These are phyloP conservation scores for Nakazawaea ernobii DNA, from an alignment of 805 yeast species.

Conservation along the genomic window DNA sequence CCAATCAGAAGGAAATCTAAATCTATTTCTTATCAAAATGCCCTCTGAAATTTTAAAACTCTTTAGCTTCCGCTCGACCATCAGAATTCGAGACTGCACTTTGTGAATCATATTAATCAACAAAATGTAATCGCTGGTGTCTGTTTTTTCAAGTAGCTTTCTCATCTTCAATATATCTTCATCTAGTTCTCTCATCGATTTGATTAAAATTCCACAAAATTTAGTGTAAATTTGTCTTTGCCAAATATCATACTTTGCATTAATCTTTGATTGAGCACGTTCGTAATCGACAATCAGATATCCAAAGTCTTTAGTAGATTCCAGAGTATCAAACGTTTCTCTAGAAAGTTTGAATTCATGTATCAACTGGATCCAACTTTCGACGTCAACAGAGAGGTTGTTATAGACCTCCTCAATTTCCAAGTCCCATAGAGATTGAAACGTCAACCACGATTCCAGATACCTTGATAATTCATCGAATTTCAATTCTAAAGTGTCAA, in stretches of 20 bases:
- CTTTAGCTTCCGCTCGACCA: conserved; percentile 18
- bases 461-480: conserved; percentile 29
- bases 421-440: conserved; percentile 59
- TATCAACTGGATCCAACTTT: conserved; percentile 43
- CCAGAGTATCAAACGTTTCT: conserved; percentile 45
- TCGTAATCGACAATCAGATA: conserved; percentile 36
- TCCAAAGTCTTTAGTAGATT: conserved; percentile 34
- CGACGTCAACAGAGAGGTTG: conserved; percentile 28
- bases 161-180: conserved; percentile 27
- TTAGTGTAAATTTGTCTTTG: conserved; percentile 37
- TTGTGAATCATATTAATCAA: conserved; percentile 34
- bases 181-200: conserved; percentile 25
- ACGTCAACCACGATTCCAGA: conserved; percentile 43
- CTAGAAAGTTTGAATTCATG: conserved; percentile 38
- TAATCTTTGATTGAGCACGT: conserved; percentile 46
- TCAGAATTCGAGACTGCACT: conserved; percentile 17
- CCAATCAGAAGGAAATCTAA: conserved; percentile 48
- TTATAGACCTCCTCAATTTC: conserved; percentile 33
- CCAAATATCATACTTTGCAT: conserved; percentile 50
- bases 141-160: conserved; percentile 28
- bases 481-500: conserved; percentile 27
- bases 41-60: conserved; percentile 24
- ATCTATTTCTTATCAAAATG: conserved; percentile 32
- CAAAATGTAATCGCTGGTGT: conserved; percentile 29
- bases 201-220: conserved; percentile 34